A percentile compares a stretch with the other conserved stretches of the same genome.
These are phyloP conservation scores for Lachnellula subtilissima DNA, from an alignment of 2,329 filamentous ascomycete genomes.

Conservation along the genomic window DNA sequence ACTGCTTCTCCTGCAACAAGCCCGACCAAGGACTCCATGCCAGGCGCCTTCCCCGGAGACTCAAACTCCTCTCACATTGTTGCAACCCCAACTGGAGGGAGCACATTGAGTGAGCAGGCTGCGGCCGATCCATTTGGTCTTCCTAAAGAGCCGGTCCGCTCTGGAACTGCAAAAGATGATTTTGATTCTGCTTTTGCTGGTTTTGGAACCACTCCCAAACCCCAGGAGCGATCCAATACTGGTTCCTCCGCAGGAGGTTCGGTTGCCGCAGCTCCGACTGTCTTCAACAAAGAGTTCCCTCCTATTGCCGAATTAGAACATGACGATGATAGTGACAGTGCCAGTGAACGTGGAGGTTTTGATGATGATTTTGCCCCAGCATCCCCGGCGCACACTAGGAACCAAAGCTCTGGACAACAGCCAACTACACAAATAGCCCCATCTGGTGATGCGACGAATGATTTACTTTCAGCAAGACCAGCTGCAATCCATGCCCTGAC, in stretches of 20 bases:
- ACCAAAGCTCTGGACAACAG: constrained; percentile 22
- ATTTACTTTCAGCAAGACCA: constrained; percentile 27
- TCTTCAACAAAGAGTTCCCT: constrained; percentile 77
- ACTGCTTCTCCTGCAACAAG: constrained; percentile 26
- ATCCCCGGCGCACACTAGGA: constrained; percentile 28
- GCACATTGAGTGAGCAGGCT: constrained; percentile 42
- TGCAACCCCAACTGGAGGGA: constrained; percentile 43
- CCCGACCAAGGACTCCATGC: constrained; percentile 37
- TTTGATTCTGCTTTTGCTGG: constrained; percentile 82
- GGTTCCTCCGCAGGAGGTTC: constrained; percentile 34
- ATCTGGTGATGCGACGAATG: constrained; percentile 28
- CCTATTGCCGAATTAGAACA: constrained; percentile 83
- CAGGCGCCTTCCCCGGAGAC: constrained; percentile 51
- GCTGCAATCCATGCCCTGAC: constrained; percentile 25
- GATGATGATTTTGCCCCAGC: constrained; percentile 85
- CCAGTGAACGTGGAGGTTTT: constrained; percentile 76
- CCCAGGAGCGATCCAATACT: constrained; percentile 46
- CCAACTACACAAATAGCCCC: constrained; percentile 20
- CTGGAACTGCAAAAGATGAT: constrained; percentile 60
- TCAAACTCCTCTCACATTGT: constrained; percentile 38
- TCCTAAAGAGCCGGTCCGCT: constrained; percentile 46
- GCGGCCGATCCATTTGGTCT: constrained; percentile 50
- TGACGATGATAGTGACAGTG: constrained; percentile 80
- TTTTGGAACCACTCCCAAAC: constrained; percentile 50
- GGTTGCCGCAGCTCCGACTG: constrained; percentile 43